These are phyloP conservation scores for Fremontodendron californicum DNA, from an alignment of 345 rosid species.

Conservation along the genomic window DNA sequence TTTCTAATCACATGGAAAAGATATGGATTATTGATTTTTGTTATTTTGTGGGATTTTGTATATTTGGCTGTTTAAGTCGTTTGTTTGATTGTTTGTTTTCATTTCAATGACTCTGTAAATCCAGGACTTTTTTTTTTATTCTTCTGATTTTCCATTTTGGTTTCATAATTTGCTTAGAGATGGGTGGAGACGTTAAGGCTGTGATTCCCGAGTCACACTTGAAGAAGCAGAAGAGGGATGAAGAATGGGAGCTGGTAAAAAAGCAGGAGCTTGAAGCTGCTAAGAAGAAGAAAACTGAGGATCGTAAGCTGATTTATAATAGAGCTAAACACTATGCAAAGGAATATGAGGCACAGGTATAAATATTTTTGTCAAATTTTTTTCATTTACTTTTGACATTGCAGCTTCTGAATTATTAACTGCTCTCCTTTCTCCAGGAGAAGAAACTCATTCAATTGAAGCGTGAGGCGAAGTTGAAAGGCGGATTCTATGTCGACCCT, in stretches of 20 bases:
- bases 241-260: conserved; percentile 58
- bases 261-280: conserved; percentile 36
- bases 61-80: too few species aligned
- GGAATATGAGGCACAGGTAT: conserved; percentile 50
- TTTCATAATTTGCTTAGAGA: conserved; percentile 21
- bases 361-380: background rate
- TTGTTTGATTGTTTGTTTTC: too few species aligned
- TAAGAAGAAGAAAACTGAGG: conserved; percentile 45
- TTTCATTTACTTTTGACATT: background rate
- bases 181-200: conserved; percentile 45
- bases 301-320: conserved; percentile 42
- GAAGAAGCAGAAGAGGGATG: conserved; percentile 65
- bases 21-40: too few species aligned
- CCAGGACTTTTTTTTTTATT: too few species aligned
- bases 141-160: too few species aligned
- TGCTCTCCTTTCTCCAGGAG: conserved; percentile 29
- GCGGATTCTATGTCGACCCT: conserved; percentile 73
- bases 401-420: background rate
- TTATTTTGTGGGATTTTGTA: too few species aligned
- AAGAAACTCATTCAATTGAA: conserved; percentile 49
- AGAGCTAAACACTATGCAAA: conserved; percentile 50
- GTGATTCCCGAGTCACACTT: too few species aligned
- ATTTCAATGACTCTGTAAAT: too few species aligned
- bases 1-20: too few species aligned
- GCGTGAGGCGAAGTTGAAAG: conserved; percentile 70